These are phyloP conservation scores for Globisporangium alternatum DNA, from an alignment of 352 stramenopile species.

Conservation along the genomic window DNA sequence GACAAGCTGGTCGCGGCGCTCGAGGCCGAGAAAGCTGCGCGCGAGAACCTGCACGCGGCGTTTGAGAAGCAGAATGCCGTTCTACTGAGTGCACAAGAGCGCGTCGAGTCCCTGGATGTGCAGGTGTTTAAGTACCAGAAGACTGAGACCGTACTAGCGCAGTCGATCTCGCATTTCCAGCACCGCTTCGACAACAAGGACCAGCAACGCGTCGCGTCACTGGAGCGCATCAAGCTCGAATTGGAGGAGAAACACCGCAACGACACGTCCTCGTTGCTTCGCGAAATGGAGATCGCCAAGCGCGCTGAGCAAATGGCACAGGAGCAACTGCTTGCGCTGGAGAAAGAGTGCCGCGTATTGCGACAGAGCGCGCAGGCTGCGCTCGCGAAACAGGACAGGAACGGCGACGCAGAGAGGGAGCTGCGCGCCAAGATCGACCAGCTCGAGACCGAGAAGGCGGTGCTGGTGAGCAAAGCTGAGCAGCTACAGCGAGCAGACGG, in stretches of 20 bases:
- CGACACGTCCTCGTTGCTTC: constrained; percentile 26
- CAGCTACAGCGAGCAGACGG: constrained; percentile 61
- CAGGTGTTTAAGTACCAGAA: constrained; percentile 71
- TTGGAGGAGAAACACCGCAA: constrained; percentile 35
- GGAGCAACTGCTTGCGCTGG: constrained; percentile 28
- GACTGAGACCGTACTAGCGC: constrained; percentile 68
- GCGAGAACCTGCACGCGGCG: constrained; percentile 31
- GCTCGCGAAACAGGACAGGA: constrained; percentile 23
- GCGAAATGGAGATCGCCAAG: constrained; percentile 27
- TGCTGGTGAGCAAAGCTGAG: constrained; percentile 54
- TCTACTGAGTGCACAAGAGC: constrained; percentile 38
- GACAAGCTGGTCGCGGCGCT: constrained; percentile 52
- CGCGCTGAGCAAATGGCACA: constrained; percentile 31
- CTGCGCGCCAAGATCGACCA: constrained; percentile 32
- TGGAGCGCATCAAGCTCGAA: constrained; percentile 42
- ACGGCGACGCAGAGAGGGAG: constrained; percentile 24
- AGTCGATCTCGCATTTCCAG: constrained; percentile 69
- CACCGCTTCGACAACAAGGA: constrained; percentile 57
- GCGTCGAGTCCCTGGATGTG: constrained; percentile 34
- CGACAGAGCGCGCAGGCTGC: constrained; percentile 26
- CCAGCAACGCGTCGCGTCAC: constrained; percentile 41
- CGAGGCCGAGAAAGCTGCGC: constrained; percentile 49
- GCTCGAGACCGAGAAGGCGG: constrained; percentile 68
- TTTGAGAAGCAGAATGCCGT: constrained; percentile 45
- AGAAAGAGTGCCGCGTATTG: constrained; percentile 29